Evolutionary conservation across 176 grass and related monocot species (phyloP), one percentile per base, ranked within the genome.

Genomic region (Phragmites australis): DNA sequence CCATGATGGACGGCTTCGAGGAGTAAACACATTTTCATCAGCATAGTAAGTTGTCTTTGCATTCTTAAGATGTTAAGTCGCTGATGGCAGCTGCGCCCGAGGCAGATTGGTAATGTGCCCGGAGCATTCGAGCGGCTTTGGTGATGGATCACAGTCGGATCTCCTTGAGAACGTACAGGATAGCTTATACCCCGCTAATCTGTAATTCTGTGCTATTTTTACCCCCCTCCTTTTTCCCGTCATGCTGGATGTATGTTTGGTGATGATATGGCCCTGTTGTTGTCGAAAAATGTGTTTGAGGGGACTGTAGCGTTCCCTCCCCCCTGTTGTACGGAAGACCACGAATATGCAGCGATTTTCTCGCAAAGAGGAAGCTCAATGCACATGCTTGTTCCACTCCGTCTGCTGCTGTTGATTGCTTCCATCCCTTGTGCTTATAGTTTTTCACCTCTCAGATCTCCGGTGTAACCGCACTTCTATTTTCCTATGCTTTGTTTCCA

Each of bases 1-100:
- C 91, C 55, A 83, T 95, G 80, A 84, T 91, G 90, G 96, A 99
- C 63, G 96, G 96, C 75, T 91, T 99, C 17, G 90, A 91, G 57
- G 90, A 91, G 57, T 83, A 45, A 72, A 37, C 75, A 81, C 76
- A 39, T 4, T 68, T 56, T 68, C 59, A 25, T 43, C 73, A 54
- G 39, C 82, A 81, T 89, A 85, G 76, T 54, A 89, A 74, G 63
- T 42, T 32, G n/a, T 23, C 70, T 47, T 55, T 41, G 45, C 70
- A 54, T 80, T 77, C 82, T 68, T 66, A 81, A 64, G 62, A 65
- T 76, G 69, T 54, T 84, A 84, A 84, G 81, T 47, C 69, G 53
- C 29, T 67, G 61, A 80, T 53, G 77, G 56, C 48, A 69, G 78
- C 72, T 58, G 56, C 56, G 27, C 65, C 82, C 9, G 18, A 75